phyloP scores from a whole-genome alignment of 306 rosid genomes.

The Casuarina equisetifolia region DNA sequence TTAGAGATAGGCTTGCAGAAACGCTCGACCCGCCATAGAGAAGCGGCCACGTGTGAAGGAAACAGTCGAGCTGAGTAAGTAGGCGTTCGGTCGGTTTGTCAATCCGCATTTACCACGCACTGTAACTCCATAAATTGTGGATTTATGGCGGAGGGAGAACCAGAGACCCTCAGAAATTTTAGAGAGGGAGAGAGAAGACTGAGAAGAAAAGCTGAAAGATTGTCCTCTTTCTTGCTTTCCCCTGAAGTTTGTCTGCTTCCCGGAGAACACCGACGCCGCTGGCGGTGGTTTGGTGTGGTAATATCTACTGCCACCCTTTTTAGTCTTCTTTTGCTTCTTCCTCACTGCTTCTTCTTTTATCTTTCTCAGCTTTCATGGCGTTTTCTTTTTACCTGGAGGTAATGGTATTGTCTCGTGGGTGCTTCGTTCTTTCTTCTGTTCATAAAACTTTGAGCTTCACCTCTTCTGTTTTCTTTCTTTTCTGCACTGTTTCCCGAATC shows the following conservation, averaged over 20 bases:
- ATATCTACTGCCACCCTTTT: conserved; percentile 8
- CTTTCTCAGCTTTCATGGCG: conserved; percentile 7
- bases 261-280: conserved; percentile 29
- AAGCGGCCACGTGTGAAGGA: conserved; percentile 35
- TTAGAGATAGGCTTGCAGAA: conserved; percentile 36
- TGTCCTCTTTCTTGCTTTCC: background rate
- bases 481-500: too few relatives aligned
- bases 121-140: conserved; percentile 53
- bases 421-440: background rate
- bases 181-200: conserved; percentile 4
- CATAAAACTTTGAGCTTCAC: background rate
- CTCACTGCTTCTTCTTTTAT: background rate
- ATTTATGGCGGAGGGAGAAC: conserved; percentile 35
- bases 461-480: background rate
- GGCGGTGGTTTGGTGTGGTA: conserved; percentile 8
- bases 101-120: conserved; percentile 50
- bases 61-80: conserved; percentile 38
- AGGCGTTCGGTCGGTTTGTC: conserved; percentile 47
- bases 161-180: background rate
- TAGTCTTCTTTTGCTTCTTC: background rate
- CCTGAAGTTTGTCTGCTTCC: background rate
- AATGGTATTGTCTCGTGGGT: background rate
- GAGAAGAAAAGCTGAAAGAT: conserved; percentile 8
- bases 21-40: conserved; percentile 33
- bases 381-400: background rate